phyloP scores from a whole-genome alignment of 176 grass and related monocot genomes.

The Aegilops speltoides region DNA sequence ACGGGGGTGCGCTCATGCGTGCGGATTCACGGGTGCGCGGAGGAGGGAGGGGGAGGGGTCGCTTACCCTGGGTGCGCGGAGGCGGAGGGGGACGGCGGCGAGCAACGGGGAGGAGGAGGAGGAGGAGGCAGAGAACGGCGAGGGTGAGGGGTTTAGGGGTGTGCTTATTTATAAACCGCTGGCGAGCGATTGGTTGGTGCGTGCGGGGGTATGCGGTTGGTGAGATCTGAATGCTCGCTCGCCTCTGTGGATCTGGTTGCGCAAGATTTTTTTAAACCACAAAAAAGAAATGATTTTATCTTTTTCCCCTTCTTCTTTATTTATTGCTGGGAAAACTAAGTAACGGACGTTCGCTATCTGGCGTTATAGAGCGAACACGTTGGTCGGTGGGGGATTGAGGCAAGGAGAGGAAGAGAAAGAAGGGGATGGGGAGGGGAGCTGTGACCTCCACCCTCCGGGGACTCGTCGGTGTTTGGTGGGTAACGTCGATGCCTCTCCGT shows the following conservation, averaged over 20 bases:
- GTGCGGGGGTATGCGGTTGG: constrained; percentile 3
- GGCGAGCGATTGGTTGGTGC: not conserved
- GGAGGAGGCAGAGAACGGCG: constrained; percentile 4
- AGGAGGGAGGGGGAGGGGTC: not conserved
- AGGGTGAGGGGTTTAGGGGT: constrained; percentile 6
- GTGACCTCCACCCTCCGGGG: too few relatives aligned
- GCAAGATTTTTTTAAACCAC: not conserved
- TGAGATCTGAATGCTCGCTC: constrained; percentile 31
- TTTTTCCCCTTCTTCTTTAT: too few relatives aligned
- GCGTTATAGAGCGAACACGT: not conserved
- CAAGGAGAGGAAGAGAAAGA: too few relatives aligned
- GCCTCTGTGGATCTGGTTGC: not conserved
- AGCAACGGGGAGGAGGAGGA: not conserved
- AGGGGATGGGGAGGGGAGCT: too few relatives aligned
- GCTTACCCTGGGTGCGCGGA: constrained; percentile 32
- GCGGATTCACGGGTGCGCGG: not conserved
- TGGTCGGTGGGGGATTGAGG: fast-evolving
- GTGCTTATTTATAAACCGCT: constrained; percentile 38
- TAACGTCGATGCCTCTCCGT: too few relatives aligned
- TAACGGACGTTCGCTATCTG: not conserved
- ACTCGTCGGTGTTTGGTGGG: too few relatives aligned
- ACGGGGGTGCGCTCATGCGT: not conserved
- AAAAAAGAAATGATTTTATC: not conserved
- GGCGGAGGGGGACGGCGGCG: not conserved
- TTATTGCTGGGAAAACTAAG: not conserved